phyloP scores from a whole-genome alignment of 108 stramenopile species.

The Mediolabrus comicus region DNA sequence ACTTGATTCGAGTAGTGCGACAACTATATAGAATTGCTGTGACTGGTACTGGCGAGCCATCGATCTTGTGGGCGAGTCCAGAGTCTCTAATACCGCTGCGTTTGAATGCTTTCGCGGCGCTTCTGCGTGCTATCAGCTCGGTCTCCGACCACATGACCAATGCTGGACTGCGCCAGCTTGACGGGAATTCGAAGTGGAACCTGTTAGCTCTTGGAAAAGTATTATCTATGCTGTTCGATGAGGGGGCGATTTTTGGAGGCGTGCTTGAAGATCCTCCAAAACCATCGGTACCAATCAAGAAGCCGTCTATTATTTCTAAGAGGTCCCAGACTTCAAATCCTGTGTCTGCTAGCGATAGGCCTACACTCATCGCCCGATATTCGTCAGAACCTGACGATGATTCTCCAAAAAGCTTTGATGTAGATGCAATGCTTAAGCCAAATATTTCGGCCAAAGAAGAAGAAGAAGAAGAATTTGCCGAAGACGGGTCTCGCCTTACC shows the following conservation, averaged over 20 bases:
- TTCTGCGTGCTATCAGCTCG: slow-evolving; percentile 67
- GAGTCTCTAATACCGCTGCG: slow-evolving; percentile 69
- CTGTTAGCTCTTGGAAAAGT: slow-evolving; percentile 51
- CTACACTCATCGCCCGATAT: slow-evolving; percentile 27
- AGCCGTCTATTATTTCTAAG: slow-evolving; percentile 21
- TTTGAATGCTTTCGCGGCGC: slow-evolving; percentile 77
- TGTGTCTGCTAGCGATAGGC: neutral
- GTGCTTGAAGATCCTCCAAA: slow-evolving; percentile 21
- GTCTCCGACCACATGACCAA: slow-evolving; percentile 62
- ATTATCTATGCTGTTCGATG: slow-evolving; percentile 69
- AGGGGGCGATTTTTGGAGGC: slow-evolving; percentile 39
- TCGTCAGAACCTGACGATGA: slow-evolving; percentile 33
- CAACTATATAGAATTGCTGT: slow-evolving; percentile 66
- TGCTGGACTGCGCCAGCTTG: slow-evolving; percentile 68
- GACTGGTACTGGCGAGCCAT: slow-evolving; percentile 64
- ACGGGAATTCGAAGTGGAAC: slow-evolving; percentile 70
- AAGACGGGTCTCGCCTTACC: slow-evolving; percentile 1
- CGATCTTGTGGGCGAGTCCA: slow-evolving; percentile 81
- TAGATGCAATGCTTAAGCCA: slow-evolving; percentile 43
- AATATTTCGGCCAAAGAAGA: neutral
- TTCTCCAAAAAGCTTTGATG: slow-evolving; percentile 26
- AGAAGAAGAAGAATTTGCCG: neutral
- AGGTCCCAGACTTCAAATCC: slow-evolving; percentile 5
- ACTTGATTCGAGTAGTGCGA: slow-evolving; percentile 56
- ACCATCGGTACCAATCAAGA: neutral